Base-by-base conservation (phyloP, 2,329 filamentous ascomycete genomes). In the Epichloe sibirici region DNA sequence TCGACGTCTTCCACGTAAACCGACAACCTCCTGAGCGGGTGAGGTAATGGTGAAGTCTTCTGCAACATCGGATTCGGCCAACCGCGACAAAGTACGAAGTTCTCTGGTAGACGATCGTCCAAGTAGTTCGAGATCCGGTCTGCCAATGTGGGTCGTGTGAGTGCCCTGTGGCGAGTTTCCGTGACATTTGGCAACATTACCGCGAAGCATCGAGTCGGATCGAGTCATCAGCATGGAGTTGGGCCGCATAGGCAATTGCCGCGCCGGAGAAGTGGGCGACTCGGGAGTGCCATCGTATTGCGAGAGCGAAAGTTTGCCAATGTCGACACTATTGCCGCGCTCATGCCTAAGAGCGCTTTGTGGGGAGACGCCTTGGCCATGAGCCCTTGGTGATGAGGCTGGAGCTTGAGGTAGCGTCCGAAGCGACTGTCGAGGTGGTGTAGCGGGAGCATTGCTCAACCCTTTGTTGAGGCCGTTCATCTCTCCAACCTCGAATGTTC, bases 91-190 rank as follows among this genome's bases (percentile, higher is more conserved):
- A 0, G 89, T 90, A 44, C 90, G 84, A 23, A 98, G 77, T 66
- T 98, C 88, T 53, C 86, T 85, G 2, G 93, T 97, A 0, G 91
- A 87, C 0, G 93, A 97, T 60, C 88, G 88, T 53, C 91, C 86
- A 17, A 98, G 75, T 37, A 81, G 84, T 65, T 90, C 81, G 11
- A 97, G 75, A 57, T 96, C 90, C 3, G 88, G 84, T 0, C 79
- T 75, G 7, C 75, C 77, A 15, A 90, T 71, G 59, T 62, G 68
- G 54, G 65, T 69, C 63, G 61, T 71, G 54, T 69, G 63, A 25
- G 55, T 66, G 55, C 56, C 66, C 55, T 51, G 67, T 49, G 61
- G 63, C 6, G 67, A 58, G 53, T 61, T 62, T 31, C 61, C 62
- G 49, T 62, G 65, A 12, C 59, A 62, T 12, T 65, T 62, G 7